Evolutionary conservation across 2,329 filamentous ascomycete species (phyloP).

Genomic region (Paecilomyces dactylethromorphus): DNA sequence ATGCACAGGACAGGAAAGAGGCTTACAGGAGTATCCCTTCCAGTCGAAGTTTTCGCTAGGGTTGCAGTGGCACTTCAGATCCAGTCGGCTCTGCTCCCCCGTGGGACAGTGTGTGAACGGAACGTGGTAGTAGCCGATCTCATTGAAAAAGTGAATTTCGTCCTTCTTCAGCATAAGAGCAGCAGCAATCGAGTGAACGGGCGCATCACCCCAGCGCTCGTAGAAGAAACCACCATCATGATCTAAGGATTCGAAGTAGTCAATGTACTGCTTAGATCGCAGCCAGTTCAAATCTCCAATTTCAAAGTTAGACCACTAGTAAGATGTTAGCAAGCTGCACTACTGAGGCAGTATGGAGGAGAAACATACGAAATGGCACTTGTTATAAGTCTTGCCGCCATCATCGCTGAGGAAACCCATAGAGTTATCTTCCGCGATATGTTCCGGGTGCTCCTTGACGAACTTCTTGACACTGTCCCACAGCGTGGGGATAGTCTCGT

Average conservation of each 20-base stretch:
- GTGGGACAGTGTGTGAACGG: constrained; percentile 98
- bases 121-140: constrained; percentile 96
- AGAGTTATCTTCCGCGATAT: constrained; percentile 76
- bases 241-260: constrained; percentile 87
- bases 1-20: constrained; percentile 27
- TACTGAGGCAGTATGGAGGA: background rate
- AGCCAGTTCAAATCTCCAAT: constrained; percentile 93
- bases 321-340: background rate
- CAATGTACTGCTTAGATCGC: constrained; percentile 76
- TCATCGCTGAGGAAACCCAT: constrained; percentile 91
- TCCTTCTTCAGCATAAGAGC: constrained; percentile 81
- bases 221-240: constrained; percentile 96
- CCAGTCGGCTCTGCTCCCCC: constrained; percentile 72
- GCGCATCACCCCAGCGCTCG: constrained; percentile 95
- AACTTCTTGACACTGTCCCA: constrained; percentile 96
- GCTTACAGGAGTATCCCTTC: constrained; percentile 95
- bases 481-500: constrained; percentile 89
- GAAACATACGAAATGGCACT: constrained; percentile 83
- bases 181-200: constrained; percentile 95
- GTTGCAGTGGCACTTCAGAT: constrained; percentile 90
- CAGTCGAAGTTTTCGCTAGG: constrained; percentile 98
- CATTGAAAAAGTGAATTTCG: constrained; percentile 97
- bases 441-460: constrained; percentile 81
- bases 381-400: constrained; percentile 85
- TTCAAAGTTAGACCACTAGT: constrained; percentile 97